Percentiles rank a stretch among this genome's conserved stretches.
Conservation (phyloP, 2,329 filamentous ascomycete species). For the Aspergillus aculeatus region DNA sequence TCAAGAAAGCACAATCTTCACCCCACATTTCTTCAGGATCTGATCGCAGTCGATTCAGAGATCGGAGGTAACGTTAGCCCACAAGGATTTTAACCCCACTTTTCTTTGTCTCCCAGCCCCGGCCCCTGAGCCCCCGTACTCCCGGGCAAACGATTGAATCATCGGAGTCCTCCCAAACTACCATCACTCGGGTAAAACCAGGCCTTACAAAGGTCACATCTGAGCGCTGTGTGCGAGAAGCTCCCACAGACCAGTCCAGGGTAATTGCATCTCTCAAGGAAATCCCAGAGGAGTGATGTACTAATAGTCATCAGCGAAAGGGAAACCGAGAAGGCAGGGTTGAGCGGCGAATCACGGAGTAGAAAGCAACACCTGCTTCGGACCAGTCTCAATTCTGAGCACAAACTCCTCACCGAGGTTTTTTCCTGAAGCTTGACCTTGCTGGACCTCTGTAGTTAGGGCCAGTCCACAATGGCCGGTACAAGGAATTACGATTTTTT, state of each 20-base stretch:
- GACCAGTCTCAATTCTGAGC: neutral
- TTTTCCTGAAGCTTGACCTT: neutral
- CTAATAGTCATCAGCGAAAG: neutral
- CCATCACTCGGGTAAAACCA: neutral
- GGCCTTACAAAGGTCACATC: neutral
- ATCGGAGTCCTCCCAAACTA: conserved; percentile 4
- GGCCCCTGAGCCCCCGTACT: conserved; percentile 1
- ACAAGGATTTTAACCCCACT: neutral
- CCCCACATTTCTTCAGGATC: neutral
- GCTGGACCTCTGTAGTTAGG: neutral
- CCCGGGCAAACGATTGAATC: neutral
- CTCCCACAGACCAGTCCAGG: neutral
- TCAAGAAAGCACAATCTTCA: neutral
- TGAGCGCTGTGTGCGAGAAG: neutral
- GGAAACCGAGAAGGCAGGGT: neutral
- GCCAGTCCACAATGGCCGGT: conserved; percentile 69
- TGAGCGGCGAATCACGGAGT: neutral
- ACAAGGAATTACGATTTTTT: conserved; percentile 99
- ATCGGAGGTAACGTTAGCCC: neutral
- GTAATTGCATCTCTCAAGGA: neutral
- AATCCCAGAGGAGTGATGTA: neutral
- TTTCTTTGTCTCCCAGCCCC: neutral
- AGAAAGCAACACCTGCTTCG: neutral
- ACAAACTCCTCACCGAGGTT: neutral
- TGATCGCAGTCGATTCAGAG: neutral